These are phyloP conservation scores for Boletus coccyginus DNA, from an alignment of 768 basidiomycete species.

Conservation along the genomic window DNA sequence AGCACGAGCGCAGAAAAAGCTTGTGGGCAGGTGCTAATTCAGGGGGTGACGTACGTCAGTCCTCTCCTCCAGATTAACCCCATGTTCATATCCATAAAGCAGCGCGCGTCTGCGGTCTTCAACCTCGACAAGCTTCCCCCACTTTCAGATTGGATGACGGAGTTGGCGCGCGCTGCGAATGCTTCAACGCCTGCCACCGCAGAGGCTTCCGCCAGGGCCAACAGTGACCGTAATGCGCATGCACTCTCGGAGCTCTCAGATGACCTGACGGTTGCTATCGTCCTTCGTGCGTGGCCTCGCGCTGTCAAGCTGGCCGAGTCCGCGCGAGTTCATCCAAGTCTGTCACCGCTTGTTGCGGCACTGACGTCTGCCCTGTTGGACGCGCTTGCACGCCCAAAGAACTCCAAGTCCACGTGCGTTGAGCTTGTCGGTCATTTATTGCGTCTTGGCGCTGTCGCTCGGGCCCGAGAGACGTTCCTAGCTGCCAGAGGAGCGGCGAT, in stretches of 20 bases:
- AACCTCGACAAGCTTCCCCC: conserved; percentile 47
- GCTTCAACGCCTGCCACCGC: conserved; percentile 24
- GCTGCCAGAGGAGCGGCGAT: conserved; percentile 74
- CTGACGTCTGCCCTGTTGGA: conserved; percentile 69
- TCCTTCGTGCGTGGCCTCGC: conserved; percentile 83
- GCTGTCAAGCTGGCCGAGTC: conserved; percentile 84
- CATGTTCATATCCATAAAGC: background rate
- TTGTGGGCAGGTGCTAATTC: conserved; percentile 54
- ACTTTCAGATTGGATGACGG: conserved; percentile 75
- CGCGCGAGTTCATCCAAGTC: conserved; percentile 66
- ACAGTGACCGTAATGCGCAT: conserved; percentile 76
- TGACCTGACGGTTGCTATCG: conserved; percentile 86
- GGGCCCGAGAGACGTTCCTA: conserved; percentile 82
- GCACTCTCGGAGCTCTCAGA: conserved; percentile 93
- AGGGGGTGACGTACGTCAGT: conserved; percentile 37
- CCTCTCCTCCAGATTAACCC: background rate
- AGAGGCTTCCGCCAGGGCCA: conserved; percentile 59
- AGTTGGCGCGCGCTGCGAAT: conserved; percentile 58
- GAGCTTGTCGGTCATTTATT: conserved; percentile 69
- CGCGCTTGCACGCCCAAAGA: conserved; percentile 69
- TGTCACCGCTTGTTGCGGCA: conserved; percentile 63
- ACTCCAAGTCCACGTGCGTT: conserved; percentile 75
- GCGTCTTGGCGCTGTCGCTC: conserved; percentile 70
- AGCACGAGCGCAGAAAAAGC: conserved; percentile 84
- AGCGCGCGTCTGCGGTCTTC: conserved; percentile 36